Evolutionary conservation across 495 filamentous ascomycete genomes (phyloP), one percentile per base, ranked within the genome.

Genomic region (Hypoxylon trugodes): DNA sequence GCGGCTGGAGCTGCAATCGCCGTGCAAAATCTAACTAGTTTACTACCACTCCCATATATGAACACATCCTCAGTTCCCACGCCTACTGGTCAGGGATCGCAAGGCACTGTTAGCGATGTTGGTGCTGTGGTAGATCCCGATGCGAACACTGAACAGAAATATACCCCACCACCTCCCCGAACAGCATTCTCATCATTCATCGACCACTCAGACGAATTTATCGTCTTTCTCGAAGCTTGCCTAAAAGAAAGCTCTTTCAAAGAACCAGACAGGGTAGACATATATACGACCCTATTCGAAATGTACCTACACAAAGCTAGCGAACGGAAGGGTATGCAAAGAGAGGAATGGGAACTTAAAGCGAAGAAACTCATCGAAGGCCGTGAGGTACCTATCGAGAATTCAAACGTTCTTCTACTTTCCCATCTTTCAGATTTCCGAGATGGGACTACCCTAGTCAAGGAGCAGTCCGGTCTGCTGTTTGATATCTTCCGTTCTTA

Each of bases 401-500:
- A 93, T 49, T 96, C 93, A 6, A 97, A 96, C 66, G 90, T 98
- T 6, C 82, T 98, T 0, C 80, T 98, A 7, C 85, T 98, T 6
- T 98, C 95, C 2, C 90, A 97, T 68, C 82, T 98, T 2, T 93
- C 93, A 2, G 84, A 91, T 71, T 98, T 97, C 81, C 81, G 84
- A 22, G 93, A 93, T 71, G 95, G 95, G 19, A 96, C 92, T 2
- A 93, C 89, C 7, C 84, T 98, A 0, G 93, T 98, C 48, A 89
- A 93, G 45, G 95, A 98, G 70, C 90, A 97, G 70, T 90, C 96
- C 70, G 94, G 95, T 18, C 81, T 97, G 6, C 85, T 89, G 10
- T 93, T 94, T 38, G 96, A 98, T 73, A 97, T 98, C 55, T 98
- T 98, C 79, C 88, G 95, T 18, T 97, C 95, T 0, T 97, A 96